phyloP scores from a whole-genome alignment of 352 stramenopile genomes.

The Elongisporangium undulatum region DNA sequence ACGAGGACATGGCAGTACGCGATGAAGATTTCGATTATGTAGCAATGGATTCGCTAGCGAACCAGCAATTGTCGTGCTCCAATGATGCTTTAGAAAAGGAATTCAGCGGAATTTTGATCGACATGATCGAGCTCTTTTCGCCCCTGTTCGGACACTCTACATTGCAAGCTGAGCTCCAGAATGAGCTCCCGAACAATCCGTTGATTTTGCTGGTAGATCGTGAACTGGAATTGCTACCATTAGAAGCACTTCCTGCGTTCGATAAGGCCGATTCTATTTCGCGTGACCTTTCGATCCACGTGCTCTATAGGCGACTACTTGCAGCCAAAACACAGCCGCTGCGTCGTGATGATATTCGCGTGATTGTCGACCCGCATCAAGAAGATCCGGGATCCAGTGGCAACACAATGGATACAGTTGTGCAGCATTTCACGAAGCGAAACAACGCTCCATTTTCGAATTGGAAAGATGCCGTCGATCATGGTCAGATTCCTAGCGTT shows the following conservation, averaged over 20 bases:
- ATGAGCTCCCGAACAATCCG: slow-evolving; percentile 33
- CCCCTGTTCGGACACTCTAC: slow-evolving; percentile 51
- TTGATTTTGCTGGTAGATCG: slow-evolving; percentile 54
- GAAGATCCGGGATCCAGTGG: slow-evolving; percentile 41
- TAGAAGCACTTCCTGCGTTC: slow-evolving; percentile 45
- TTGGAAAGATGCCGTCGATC: slow-evolving; percentile 66
- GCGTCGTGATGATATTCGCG: slow-evolving; percentile 52
- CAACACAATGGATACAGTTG: slow-evolving; percentile 35
- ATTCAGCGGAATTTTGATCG: slow-evolving; percentile 41
- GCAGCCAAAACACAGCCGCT: slow-evolving; percentile 48
- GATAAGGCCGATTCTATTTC: slow-evolving; percentile 44
- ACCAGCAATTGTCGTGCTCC: background rate
- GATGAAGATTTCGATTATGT: slow-evolving; percentile 41
- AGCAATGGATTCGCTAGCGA: slow-evolving; percentile 7
- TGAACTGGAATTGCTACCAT: slow-evolving; percentile 38
- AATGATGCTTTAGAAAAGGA: slow-evolving; percentile 47
- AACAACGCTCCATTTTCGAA: slow-evolving; percentile 14
- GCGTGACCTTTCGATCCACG: slow-evolving; percentile 71
- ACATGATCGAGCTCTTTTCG: slow-evolving; percentile 36
- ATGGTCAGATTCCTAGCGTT: slow-evolving; percentile 48
- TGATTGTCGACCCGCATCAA: slow-evolving; percentile 54
- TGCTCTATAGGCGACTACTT: slow-evolving; percentile 47
- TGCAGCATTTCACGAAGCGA: slow-evolving; percentile 37
- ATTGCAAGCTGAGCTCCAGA: slow-evolving; percentile 31
- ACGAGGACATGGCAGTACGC: slow-evolving; percentile 29